Percentiles rank a stretch among this genome's conserved stretches.
Conservation (phyloP, 2,329 filamentous ascomycete genomes). For the Epichloe hybrida region DNA sequence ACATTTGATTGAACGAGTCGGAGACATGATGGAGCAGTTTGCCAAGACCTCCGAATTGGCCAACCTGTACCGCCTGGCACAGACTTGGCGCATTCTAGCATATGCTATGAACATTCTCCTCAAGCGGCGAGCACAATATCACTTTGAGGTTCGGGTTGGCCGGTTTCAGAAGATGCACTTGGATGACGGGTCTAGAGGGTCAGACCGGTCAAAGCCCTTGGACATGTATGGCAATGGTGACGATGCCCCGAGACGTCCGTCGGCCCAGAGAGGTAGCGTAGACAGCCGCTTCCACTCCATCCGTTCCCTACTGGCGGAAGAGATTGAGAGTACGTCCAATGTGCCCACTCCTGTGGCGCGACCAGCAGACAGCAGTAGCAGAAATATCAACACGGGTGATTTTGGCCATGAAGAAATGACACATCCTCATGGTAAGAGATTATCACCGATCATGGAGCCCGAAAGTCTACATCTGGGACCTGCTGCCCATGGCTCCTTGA, state of each 20-base stretch:
- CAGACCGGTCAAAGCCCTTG: slow-evolving; percentile 13
- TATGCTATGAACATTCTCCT: slow-evolving; percentile 43
- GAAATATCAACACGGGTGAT: slow-evolving; percentile 2
- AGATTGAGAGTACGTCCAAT: slow-evolving; percentile 50
- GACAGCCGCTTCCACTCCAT: slow-evolving; percentile 18
- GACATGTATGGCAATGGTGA: slow-evolving; percentile 20
- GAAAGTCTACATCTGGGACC: slow-evolving; percentile 38
- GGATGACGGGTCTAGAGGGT: slow-evolving; percentile 16
- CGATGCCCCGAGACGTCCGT: slow-evolving; percentile 22
- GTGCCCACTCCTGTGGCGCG: slow-evolving; percentile 45
- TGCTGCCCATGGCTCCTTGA: slow-evolving; percentile 24
- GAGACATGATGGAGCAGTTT: slow-evolving; percentile 39
- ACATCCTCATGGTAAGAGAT: slow-evolving; percentile 21
- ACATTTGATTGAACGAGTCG: slow-evolving; percentile 33
- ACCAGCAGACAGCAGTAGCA: slow-evolving; percentile 28
- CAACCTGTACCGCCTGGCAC: slow-evolving; percentile 45
- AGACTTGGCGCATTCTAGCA: slow-evolving; percentile 49
- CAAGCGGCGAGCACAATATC: slow-evolving; percentile 40
- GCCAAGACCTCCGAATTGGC: slow-evolving; percentile 43
- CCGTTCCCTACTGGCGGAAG: slow-evolving; percentile 38
- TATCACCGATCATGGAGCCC: slow-evolving; percentile 37
- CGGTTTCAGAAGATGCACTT: slow-evolving; percentile 22
- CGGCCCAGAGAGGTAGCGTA: slow-evolving; percentile 16
- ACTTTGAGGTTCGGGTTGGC: slow-evolving; percentile 35
- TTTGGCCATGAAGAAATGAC: slow-evolving; percentile 11